Evolutionary conservation across 345 rosid species (phyloP).

Genomic region (Lepidium africanum): DNA sequence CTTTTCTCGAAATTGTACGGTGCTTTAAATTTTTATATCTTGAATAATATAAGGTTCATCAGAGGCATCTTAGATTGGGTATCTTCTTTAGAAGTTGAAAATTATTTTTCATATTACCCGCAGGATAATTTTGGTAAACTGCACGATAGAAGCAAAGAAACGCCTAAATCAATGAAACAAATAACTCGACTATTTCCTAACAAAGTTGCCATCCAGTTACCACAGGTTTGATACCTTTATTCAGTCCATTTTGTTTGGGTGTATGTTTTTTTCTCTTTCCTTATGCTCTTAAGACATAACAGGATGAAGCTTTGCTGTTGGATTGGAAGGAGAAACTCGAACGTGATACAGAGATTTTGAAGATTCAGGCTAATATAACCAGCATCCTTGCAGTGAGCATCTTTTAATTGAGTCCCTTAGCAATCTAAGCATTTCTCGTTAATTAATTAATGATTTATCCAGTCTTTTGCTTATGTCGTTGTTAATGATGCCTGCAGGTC

Average conservation of each 20-base stretch:
- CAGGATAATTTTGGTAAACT: conserved; percentile 89
- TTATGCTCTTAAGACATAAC: conserved; percentile 24
- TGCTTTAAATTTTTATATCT: not conserved
- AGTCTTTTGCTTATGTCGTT: conserved; percentile 1
- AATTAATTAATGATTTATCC: too few species aligned
- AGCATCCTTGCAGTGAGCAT: conserved; percentile 68
- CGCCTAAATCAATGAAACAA: conserved; percentile 83
- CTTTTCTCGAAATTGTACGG: not conserved
- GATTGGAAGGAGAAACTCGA: conserved; percentile 97
- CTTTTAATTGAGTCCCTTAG: not conserved
- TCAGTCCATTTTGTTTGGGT: not conserved
- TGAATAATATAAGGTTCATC: not conserved
- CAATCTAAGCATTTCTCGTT: not conserved
- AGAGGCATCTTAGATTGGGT: not conserved
- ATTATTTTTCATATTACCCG: conserved; percentile 6
- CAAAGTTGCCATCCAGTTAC: conserved; percentile 91
- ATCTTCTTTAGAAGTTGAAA: not conserved
- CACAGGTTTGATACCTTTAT: conserved; percentile 56
- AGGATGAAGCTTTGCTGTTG: conserved; percentile 87
- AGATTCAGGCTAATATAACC: conserved; percentile 66
- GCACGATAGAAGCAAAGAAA: conserved; percentile 87
- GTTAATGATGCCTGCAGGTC: conserved; percentile 40
- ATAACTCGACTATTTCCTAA: conserved; percentile 85
- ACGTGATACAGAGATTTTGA: conserved; percentile 81
- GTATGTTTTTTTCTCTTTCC: not conserved